Percentiles rank a stretch among this genome's conserved stretches.
phyloP scores from a whole-genome alignment of 2,329 filamentous ascomycete species.

The Periconia macrospinosa region DNA sequence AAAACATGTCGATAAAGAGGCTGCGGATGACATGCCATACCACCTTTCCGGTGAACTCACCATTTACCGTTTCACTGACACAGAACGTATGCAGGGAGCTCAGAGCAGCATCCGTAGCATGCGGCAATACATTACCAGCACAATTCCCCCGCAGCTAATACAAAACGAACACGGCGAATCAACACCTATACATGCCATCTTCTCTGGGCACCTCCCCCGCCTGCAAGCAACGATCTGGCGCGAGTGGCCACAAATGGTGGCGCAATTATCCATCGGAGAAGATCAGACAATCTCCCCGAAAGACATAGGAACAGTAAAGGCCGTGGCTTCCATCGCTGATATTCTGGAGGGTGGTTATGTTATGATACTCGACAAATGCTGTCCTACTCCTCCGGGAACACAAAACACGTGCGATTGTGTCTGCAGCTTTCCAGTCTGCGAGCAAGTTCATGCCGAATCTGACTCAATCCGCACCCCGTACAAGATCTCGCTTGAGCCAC shows the following conservation, averaged over 20 bases:
- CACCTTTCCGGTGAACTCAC: not conserved
- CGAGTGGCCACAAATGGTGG: constrained; percentile 1
- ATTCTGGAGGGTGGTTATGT: not conserved
- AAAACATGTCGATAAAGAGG: not conserved
- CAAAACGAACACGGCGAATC: constrained; percentile 5
- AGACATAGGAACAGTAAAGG: not conserved
- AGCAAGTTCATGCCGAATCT: not conserved
- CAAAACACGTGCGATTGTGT: not conserved
- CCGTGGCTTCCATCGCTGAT: not conserved
- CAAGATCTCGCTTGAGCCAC: constrained; percentile 4
- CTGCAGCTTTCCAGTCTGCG: constrained; percentile 2
- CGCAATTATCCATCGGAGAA: not conserved
- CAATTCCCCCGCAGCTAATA: constrained; percentile 3
- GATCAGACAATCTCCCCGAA: not conserved
- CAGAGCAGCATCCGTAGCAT: not conserved
- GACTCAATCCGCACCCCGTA: not conserved
- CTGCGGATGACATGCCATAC: not conserved
- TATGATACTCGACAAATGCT: not conserved
- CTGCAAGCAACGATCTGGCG: constrained; percentile 10
- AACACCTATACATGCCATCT: not conserved
- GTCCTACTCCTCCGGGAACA: not conserved
- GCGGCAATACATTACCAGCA: not conserved
- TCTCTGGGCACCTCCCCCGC: not conserved
- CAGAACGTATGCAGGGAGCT: not conserved
- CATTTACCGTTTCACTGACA: no score